A percentile compares a stretch with the other conserved stretches of the same genome.
phyloP scores from a whole-genome alignment of 768 basidiomycete species.

The Trametes cubensis region DNA sequence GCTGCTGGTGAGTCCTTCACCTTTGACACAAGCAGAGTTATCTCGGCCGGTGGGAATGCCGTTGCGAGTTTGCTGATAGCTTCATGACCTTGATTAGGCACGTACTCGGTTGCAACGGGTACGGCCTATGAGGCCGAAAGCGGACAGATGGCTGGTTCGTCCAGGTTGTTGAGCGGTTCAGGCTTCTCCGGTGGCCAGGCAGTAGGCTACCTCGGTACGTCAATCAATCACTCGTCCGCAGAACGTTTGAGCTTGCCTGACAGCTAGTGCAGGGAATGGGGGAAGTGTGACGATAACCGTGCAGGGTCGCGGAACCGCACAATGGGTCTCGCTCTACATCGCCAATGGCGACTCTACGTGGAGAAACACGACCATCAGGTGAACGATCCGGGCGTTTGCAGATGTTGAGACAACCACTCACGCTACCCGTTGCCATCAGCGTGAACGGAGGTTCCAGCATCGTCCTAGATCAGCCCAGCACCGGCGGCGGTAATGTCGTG shows the following conservation, averaged over 20 bases:
- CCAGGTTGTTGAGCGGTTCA: slow-evolving; percentile 43
- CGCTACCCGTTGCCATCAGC: slow-evolving; percentile 34
- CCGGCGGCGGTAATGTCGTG: slow-evolving; percentile 54
- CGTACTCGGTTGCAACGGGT: slow-evolving; percentile 52
- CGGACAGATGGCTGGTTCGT: slow-evolving; percentile 51
- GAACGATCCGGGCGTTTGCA: neutral
- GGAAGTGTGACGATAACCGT: slow-evolving; percentile 60
- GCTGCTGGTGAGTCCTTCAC: slow-evolving; percentile 38
- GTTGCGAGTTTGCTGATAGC: neutral
- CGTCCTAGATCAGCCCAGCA: slow-evolving; percentile 60
- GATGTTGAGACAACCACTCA: neutral
- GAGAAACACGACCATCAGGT: slow-evolving; percentile 64
- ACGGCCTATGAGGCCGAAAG: slow-evolving; percentile 59
- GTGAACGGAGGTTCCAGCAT: slow-evolving; percentile 59
- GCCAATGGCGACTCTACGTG: slow-evolving; percentile 63
- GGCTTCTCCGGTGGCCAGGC: slow-evolving; percentile 56
- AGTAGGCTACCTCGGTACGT: slow-evolving; percentile 57
- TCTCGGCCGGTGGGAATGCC: neutral
- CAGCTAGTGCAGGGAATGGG: slow-evolving; percentile 48
- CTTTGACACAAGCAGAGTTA: neutral
- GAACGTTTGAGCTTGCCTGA: neutral
- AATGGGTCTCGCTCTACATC: slow-evolving; percentile 65
- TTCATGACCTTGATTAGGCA: slow-evolving; percentile 35
- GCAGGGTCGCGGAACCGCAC: slow-evolving; percentile 52
- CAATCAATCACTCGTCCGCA: neutral